A percentile compares a stretch with the other conserved stretches of the same genome.
phyloP scores from a whole-genome alignment of 139 green algal species.

The Chlamydomonas sp. region DNA sequence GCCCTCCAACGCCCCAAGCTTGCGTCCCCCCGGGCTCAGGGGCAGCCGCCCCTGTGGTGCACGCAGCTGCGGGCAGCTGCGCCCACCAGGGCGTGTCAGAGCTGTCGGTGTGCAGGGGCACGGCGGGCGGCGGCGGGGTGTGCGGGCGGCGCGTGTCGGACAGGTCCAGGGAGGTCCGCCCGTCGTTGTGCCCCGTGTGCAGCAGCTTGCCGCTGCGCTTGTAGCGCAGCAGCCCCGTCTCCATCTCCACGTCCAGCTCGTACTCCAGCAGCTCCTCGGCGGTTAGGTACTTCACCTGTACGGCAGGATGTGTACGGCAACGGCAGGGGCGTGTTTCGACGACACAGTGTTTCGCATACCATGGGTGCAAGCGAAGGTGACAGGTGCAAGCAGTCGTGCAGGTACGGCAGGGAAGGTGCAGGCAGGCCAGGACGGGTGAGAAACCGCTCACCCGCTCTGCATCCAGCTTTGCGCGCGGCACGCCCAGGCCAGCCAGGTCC shows the following conservation, averaged over 20 bases:
- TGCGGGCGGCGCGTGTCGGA: conserved; percentile 16
- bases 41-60: too few relatives aligned
- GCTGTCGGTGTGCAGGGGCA: background rate
- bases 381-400: background rate
- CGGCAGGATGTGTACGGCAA: too few relatives aligned
- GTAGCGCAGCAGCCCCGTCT: conserved; percentile 49
- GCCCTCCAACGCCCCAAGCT: too few relatives aligned
- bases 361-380: too few relatives aligned
- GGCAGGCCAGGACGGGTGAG: background rate
- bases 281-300: conserved; percentile 58
- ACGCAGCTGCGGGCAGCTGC: too few relatives aligned
- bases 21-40: too few relatives aligned
- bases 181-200: conserved; percentile 49
- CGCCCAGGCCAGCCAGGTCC: conserved; percentile 50
- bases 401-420: background rate
- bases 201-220: conserved; percentile 45
- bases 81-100: too few relatives aligned
- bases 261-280: conserved; percentile 48
- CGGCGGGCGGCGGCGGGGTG: background rate
- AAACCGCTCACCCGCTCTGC: conserved; percentile 46
- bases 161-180: conserved; percentile 15
- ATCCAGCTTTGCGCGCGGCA: conserved; percentile 60
- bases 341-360: too few relatives aligned
- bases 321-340: too few relatives aligned
- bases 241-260: conserved; percentile 55